Conservation (phyloP, 208 protist species). For the Acanthamoeba lenticulata region DNA sequence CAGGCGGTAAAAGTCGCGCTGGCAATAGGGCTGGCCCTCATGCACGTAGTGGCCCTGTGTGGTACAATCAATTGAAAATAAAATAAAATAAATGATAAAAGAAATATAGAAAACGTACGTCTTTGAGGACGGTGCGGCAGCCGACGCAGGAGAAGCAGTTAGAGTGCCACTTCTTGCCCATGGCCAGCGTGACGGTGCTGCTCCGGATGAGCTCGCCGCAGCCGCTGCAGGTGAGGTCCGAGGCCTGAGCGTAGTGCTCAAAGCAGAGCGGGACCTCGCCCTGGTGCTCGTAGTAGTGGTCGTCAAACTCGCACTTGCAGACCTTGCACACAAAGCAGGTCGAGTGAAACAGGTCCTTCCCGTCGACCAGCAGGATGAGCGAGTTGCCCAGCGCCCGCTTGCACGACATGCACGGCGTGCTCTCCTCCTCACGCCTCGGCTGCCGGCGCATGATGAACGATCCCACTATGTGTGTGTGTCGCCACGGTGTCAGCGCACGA, state of each 20-base stretch:
- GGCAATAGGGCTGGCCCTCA: constrained; percentile 41
- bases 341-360: constrained; percentile 19
- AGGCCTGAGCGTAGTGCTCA: background rate
- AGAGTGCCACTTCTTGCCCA: constrained; percentile 60
- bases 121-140: background rate
- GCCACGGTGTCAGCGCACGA: background rate
- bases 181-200: constrained; percentile 1
- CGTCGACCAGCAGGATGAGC: background rate
- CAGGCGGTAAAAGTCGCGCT: background rate
- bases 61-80: background rate
- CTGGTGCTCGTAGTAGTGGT: constrained; percentile 24
- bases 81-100: background rate
- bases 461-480: background rate
- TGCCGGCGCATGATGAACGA: background rate
- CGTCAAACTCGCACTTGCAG: constrained; percentile 1
- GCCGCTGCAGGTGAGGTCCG: background rate
- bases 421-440: background rate
- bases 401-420: background rate
- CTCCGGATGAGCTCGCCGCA: background rate
- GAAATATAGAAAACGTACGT: background rate
- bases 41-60: constrained; percentile 40
- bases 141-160: constrained; percentile 9
- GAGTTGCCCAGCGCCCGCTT: background rate
- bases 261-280: constrained; percentile 40
- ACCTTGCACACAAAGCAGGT: constrained; percentile 24